Evolutionary conservation across 768 basidiomycete genomes (phyloP).

Genomic region (Xerocomellus amylosporus): DNA sequence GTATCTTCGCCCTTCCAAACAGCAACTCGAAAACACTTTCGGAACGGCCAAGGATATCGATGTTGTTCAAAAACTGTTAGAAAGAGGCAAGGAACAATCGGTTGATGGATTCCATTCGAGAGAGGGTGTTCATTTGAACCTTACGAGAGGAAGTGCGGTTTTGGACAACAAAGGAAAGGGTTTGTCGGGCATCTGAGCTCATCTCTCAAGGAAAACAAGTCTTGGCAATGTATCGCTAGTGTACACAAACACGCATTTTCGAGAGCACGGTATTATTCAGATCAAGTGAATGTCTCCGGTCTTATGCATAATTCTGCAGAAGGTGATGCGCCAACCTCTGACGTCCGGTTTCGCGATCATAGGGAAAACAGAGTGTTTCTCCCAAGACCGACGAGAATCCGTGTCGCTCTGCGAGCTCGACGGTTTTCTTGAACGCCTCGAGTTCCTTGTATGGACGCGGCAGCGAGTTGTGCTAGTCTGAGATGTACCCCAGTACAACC

Average conservation of each 20-base stretch:
- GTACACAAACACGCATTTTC: slow-evolving; percentile 2
- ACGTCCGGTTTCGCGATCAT: not conserved
- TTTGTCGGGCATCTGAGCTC: slow-evolving; percentile 33
- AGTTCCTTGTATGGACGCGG: not conserved
- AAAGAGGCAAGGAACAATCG: slow-evolving; percentile 59
- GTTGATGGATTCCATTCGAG: slow-evolving; percentile 43
- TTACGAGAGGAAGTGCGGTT: slow-evolving; percentile 33
- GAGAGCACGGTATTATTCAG: not conserved
- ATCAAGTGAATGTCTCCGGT: not conserved
- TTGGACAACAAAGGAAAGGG: slow-evolving; percentile 43
- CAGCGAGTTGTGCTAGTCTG: not conserved
- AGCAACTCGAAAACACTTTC: slow-evolving; percentile 76
- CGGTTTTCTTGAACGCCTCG: not conserved
- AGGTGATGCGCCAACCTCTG: not conserved
- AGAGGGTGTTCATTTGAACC: slow-evolving; percentile 12
- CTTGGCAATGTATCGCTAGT: slow-evolving; percentile 18
- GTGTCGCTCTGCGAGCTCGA: not conserved
- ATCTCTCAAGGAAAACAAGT: not conserved
- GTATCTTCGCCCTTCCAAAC: slow-evolving; percentile 72
- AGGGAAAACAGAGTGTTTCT: not conserved
- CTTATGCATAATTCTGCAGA: not conserved
- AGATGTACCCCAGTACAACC: not conserved
- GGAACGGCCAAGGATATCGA: slow-evolving; percentile 63
- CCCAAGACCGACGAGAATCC: too few relatives aligned
- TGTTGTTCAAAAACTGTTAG: slow-evolving; percentile 55